Evolutionary conservation across 129 eudicot genomes (phyloP).

Genomic region (Chrysanthemum seticuspe): DNA sequence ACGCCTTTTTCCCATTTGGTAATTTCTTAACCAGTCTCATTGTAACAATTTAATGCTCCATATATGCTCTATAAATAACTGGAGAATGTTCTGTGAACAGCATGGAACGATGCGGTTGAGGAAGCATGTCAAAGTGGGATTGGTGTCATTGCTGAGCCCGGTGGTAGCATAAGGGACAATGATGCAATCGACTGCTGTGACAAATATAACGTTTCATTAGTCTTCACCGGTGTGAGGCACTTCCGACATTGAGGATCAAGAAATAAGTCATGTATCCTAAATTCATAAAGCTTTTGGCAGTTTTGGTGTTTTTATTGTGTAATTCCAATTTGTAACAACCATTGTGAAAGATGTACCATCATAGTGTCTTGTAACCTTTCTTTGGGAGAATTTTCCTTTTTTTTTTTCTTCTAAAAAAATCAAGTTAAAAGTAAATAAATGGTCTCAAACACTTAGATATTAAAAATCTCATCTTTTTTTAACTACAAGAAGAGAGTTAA

Average conservation of each 20-base stretch:
- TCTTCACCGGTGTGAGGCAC: slow-evolving; percentile 90
- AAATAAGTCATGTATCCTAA: too few species aligned
- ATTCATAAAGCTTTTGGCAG: background rate
- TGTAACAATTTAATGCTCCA: background rate
- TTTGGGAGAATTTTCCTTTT: too few species aligned
- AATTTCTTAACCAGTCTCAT: slow-evolving; percentile 11
- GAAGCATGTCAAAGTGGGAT: slow-evolving; percentile 93
- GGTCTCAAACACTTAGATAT: too few species aligned
- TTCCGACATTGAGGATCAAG: slow-evolving; percentile 56
- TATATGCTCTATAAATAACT: background rate
- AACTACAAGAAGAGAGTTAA: too few species aligned
- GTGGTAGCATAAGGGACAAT: slow-evolving; percentile 83
- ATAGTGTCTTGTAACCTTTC: background rate
- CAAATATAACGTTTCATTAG: slow-evolving; percentile 78
- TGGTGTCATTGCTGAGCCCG: slow-evolving; percentile 87
- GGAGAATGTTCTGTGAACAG: slow-evolving; percentile 35
- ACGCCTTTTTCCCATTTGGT: slow-evolving; percentile 98
- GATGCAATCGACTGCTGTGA: slow-evolving; percentile 90
- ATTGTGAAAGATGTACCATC: background rate
- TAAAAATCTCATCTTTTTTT: too few species aligned
- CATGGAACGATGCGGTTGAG: slow-evolving; percentile 96
- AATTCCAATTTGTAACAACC: background rate
- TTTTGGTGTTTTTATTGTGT: background rate
- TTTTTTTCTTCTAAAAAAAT: too few species aligned
- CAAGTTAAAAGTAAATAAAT: too few species aligned